Evolutionary conservation across 805 yeast genomes (phyloP).

Genomic region (Yamadazyma ubonensis): DNA sequence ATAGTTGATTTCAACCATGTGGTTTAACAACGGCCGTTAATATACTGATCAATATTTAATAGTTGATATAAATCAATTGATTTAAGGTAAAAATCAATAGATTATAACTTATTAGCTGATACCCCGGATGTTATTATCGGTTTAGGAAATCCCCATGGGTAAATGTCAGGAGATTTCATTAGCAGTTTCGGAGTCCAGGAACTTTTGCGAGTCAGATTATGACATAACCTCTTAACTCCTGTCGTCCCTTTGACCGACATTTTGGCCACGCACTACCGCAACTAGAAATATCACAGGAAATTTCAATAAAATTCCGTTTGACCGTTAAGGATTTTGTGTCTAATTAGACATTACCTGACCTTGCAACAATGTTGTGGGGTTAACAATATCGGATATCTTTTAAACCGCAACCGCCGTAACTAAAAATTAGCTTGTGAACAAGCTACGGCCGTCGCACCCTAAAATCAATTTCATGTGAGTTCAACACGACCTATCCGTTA

Average conservation of each 20-base stretch:
- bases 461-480: background rate
- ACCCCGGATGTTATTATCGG: no score
- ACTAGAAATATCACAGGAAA: background rate
- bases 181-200: constrained; percentile 9
- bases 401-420: background rate
- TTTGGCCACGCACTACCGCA: background rate
- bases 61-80: no score
- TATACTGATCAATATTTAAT: no score
- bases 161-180: background rate
- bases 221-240: background rate
- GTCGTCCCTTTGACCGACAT: constrained; percentile 3
- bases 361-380: no score
- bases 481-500: constrained; percentile 2
- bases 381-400: background rate
- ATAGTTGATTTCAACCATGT: constrained; percentile 1
- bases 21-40: no score
- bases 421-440: background rate
- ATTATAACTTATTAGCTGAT: no score
- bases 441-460: background rate
- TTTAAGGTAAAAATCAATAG: no score
- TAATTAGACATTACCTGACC: no score
- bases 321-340: background rate
- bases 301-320: background rate
- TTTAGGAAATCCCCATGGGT: background rate
- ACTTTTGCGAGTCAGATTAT: background rate